phyloP scores from a whole-genome alignment of 805 yeast genomes.

The Saccharomycopsis fibuligera region DNA sequence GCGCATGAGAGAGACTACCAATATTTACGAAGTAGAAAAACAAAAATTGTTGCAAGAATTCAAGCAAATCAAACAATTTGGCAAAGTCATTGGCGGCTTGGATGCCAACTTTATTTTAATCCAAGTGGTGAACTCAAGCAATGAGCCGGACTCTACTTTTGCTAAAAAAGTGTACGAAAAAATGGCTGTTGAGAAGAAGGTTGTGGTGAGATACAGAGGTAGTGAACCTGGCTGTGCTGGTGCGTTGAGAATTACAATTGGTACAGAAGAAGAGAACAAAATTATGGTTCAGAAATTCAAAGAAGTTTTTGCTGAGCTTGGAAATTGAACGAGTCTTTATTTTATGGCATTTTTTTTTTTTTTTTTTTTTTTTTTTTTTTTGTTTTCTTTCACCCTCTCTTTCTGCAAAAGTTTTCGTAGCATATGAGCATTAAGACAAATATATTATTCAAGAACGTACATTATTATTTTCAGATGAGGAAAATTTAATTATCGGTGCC shows the following conservation, averaged over 20 bases:
- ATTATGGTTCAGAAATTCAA: slow-evolving; percentile 45
- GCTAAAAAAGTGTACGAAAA: slow-evolving; percentile 62
- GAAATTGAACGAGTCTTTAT: too few relatives aligned
- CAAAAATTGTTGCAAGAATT: slow-evolving; percentile 45
- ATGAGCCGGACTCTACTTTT: slow-evolving; percentile 57
- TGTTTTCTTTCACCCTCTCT: neutral
- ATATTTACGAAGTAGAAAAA: slow-evolving; percentile 50
- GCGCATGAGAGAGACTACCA: slow-evolving; percentile 51
- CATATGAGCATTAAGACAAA: too few relatives aligned
- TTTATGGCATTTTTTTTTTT: neutral
- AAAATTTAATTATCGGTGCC: too few relatives aligned
- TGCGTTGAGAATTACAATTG: slow-evolving; percentile 79
- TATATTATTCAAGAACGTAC: too few relatives aligned
- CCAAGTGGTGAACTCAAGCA: slow-evolving; percentile 56
- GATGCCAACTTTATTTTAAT: slow-evolving; percentile 83
- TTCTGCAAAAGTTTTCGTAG: too few relatives aligned
- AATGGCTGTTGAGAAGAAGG: slow-evolving; percentile 65
- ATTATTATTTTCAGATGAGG: too few relatives aligned
- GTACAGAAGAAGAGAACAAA: slow-evolving; percentile 71
- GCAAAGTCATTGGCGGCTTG: slow-evolving; percentile 70
- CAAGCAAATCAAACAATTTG: slow-evolving; percentile 54
- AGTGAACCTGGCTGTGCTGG: slow-evolving; percentile 85
- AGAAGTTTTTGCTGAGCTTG: slow-evolving; percentile 28
- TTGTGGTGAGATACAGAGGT: slow-evolving; percentile 91
- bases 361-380: too few relatives aligned